Conservation (phyloP, 2,329 filamentous ascomycete genomes). For the Fusarium sp. region DNA sequence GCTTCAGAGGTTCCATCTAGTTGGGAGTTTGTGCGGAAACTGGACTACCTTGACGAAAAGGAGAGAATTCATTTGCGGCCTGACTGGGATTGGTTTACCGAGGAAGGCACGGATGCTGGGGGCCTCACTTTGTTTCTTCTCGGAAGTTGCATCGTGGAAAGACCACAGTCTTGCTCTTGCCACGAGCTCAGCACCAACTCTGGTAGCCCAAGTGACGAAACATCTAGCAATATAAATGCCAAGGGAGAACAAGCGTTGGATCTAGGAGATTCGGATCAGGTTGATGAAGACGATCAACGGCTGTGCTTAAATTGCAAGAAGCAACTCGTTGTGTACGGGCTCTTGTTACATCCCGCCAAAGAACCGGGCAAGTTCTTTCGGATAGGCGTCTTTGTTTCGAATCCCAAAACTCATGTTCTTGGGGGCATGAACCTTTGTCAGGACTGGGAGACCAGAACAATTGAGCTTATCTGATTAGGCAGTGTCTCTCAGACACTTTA, state of each 20-base stretch:
- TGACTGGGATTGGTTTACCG: neutral
- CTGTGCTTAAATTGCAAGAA: neutral
- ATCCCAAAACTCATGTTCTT: neutral
- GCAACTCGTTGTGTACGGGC: neutral
- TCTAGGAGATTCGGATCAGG: neutral
- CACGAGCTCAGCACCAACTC: too few relatives aligned
- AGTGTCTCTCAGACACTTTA: neutral
- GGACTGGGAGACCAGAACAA: neutral
- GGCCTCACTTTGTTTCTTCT: neutral
- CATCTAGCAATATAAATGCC: too few relatives aligned
- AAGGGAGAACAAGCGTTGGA: neutral
- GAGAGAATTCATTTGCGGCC: neutral
- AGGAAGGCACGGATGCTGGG: neutral
- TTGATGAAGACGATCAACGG: neutral
- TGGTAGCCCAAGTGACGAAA: neutral
- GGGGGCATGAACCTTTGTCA: neutral
- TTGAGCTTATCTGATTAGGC: neutral
- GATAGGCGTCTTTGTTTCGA: neutral
- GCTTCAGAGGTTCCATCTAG: neutral
- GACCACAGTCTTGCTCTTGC: neutral
- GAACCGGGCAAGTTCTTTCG: neutral
- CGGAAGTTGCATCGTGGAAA: neutral
- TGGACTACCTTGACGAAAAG: neutral
- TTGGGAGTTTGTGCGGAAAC: neutral
- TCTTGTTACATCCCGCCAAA: neutral